Base-by-base conservation (phyloP, 306 rosid genomes). In the Hylodesmum podocarpum region DNA sequence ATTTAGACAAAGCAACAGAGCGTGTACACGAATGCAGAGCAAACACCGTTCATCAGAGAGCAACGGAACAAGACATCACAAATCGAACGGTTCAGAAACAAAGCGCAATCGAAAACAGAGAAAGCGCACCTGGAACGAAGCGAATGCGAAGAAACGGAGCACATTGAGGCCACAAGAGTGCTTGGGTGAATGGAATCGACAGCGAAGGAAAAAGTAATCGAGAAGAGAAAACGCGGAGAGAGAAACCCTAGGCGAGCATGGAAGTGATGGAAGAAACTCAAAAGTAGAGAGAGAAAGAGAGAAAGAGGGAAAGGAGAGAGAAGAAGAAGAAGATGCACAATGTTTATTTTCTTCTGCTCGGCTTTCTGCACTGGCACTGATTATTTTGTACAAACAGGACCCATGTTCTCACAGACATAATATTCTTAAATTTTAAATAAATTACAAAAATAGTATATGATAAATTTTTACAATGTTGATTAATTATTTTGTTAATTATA, bases 351-450 rank as follows among this genome's bases (percentile, higher is more conserved):
- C 57, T 39, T 44, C 53, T 61, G 80, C 70, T 79, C 69, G 68
- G 66, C 89, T 89, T 82, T 87, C 88, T 84, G 86, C 65, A 71
- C 88, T 72, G 87, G 88, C 89, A 77, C 94, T 75, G 92, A 89
- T 89, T 83, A 87, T 89, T 87, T 84, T 76, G 96, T 77, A 71
- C 76, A 27, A 21, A 21, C 5, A 59, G 86, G 86, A 1, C 91
- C 88, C 88, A 80, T 28, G 70, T 66, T 57, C 21, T 78, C 49
- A 6, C 28, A 44, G 46, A 25, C 74, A 44, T 46, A 6, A 67
- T 41, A 28, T 69, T 25, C 53, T 12, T 5, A 33, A 18, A 43
- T 50, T 6, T 57, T 12, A 27, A 57, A 27, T 27, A 28, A 57
- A 7, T 16, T 0, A 18, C 0, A 53, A 0, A 44, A 5, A 5